Evolutionary conservation across 129 eudicot species (phyloP), one percentile per base, ranked within the genome.

Genomic region (Tanacetum coccineum): DNA sequence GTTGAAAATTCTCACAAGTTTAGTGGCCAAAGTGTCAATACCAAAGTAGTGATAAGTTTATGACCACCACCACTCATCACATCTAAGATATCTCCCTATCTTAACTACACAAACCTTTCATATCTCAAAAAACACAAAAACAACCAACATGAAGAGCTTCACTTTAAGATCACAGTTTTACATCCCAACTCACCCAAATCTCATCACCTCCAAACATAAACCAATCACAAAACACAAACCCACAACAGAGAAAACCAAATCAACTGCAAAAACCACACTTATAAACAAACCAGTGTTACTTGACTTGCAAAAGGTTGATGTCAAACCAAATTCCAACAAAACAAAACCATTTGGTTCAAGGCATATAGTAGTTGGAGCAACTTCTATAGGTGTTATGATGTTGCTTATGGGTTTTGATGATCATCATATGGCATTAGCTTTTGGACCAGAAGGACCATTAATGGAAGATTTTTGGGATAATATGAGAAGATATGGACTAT

Each of bases 391-490:
- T 48, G 14, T 87, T 7, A 76, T 82, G 60, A 20, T 92, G 74
- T 67, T 92, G 17, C 26, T 92, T 12, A 83, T 88, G 89, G 93
- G 96, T 20, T 48, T 62, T 64, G 91, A 86, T 73, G 95, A 86
- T 17, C 78, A 82, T 18, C 80, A 80, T 54, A 87, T 52, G 89
- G 98, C 98, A 42, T 45, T 80, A 76, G 98, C 98, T 45, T 82
- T 86, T 68, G 98, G 96, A 0, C 98, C 98, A 40, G 95, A 86
- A 82, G 98, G 98, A 18, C 96, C 98, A 21, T 59, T 93, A 45
- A 49, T 93, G 87, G 98, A 93, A 70, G 98, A 93, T 13, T 93
- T 93, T 70, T 93, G 98, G 98, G 98, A 93, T 77, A 93, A 93
- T 59, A 87, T 93, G 95, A 93, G 98, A 69, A 93, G 98, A 84